Conservation (phyloP, 2,329 filamentous ascomycete genomes). For the Exophiala sideris region DNA sequence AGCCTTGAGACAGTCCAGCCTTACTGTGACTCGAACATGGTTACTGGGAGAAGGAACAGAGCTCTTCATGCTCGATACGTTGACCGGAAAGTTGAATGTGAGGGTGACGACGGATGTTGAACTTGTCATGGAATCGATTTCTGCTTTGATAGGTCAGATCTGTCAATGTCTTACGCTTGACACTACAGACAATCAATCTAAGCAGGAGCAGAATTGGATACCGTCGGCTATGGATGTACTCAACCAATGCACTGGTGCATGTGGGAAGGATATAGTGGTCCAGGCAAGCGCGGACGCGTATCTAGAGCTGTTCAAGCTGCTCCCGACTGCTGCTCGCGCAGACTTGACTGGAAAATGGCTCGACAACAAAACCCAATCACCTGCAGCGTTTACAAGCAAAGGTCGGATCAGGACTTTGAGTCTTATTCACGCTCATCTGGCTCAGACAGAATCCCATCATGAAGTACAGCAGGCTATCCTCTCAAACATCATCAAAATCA, state of each 20-base stretch:
- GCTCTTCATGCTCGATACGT: conserved; percentile 4
- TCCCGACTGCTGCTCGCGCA: conserved; percentile 34
- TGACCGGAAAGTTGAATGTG: conserved; percentile 23
- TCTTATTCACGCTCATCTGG: conserved; percentile 36
- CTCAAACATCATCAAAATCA: conserved; percentile 14
- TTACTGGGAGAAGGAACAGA: conserved; percentile 6
- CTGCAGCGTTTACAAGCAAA: conserved; percentile 39
- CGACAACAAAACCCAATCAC: conserved; percentile 35
- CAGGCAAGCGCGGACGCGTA: conserved; percentile 40
- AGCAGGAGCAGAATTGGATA: conserved; percentile 29
- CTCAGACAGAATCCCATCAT: not conserved
- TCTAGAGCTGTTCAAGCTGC: conserved; percentile 38
- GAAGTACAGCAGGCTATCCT: conserved; percentile 8
- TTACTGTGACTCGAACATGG: conserved; percentile 3
- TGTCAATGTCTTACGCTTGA: conserved; percentile 6
- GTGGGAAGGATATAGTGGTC: conserved; percentile 39
- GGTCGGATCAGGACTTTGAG: conserved; percentile 45
- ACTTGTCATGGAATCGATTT: conserved; percentile 25
- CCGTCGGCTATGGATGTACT: conserved; percentile 33
- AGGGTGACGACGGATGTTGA: conserved; percentile 31
- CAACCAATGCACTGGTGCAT: conserved; percentile 39
- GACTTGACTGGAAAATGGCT: conserved; percentile 40
- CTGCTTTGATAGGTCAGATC: conserved; percentile 24
- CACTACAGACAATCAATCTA: not conserved
- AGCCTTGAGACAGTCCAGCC: conserved; percentile 25